These are phyloP conservation scores for Cordyceps cateniannulata DNA, from an alignment of 2,329 filamentous ascomycete species.

Conservation along the genomic window DNA sequence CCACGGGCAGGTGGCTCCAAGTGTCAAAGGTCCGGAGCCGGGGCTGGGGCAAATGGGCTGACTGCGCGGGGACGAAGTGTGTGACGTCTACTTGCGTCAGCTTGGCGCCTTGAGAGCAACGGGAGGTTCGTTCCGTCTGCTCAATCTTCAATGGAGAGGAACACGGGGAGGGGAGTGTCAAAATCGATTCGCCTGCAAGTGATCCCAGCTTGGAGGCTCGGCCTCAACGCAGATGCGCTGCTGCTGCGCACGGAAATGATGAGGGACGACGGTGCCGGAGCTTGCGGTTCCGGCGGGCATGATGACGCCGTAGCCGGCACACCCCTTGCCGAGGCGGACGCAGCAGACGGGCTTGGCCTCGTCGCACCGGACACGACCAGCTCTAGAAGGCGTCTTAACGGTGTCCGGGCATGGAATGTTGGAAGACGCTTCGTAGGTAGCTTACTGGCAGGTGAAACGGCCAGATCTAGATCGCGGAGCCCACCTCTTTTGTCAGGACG, in stretches of 20 bases:
- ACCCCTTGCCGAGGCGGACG: not conserved
- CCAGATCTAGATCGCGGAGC: not conserved
- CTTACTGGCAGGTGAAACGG: not conserved
- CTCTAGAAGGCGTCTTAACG: not conserved
- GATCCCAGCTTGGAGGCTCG: not conserved
- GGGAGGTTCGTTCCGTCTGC: too few species aligned
- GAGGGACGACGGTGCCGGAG: too few species aligned
- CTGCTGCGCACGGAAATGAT: not conserved
- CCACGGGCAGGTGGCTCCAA: not conserved
- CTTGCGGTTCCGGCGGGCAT: not conserved
- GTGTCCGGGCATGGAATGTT: too few species aligned
- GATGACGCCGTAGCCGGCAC: not conserved
- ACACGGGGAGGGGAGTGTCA: not conserved
- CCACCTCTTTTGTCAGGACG: not conserved
- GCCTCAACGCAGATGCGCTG: not conserved
- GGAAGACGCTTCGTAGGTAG: too few species aligned
- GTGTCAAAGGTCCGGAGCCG: not conserved
- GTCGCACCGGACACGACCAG: constrained; percentile 1
- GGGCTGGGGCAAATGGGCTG: not conserved
- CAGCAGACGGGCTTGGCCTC: constrained; percentile 7
- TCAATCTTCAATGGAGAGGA: too few species aligned
- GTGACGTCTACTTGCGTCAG: too few species aligned
- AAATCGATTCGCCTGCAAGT: not conserved
- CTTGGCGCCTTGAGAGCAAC: too few species aligned
- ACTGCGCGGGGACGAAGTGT: not conserved